Evolutionary conservation across 306 rosid genomes (phyloP).

Genomic region (Casuarina glauca): DNA sequence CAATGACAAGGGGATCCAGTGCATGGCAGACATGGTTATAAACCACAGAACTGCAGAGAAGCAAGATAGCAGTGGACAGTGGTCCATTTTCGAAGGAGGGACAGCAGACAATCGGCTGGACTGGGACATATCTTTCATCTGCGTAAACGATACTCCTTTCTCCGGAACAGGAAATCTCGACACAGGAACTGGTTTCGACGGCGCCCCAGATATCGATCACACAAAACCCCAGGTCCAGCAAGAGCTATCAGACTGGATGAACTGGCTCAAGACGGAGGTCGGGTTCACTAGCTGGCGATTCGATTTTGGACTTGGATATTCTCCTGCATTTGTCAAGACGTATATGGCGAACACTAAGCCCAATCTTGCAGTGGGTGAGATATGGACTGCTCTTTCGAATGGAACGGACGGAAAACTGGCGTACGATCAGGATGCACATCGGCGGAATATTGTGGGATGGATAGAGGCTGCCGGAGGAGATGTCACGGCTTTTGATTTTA

Average conservation of each 20-base stretch:
- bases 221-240: neutral
- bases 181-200: neutral
- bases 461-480: constrained; percentile 36
- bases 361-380: neutral
- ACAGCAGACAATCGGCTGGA: constrained; percentile 3
- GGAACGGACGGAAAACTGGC: too few relatives aligned
- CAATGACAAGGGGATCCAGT: neutral
- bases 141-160: neutral
- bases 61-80: neutral
- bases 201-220: neutral
- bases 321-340: neutral
- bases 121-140: neutral
- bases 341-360: neutral
- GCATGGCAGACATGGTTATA: constrained; percentile 4
- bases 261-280: neutral
- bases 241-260: constrained; percentile 6
- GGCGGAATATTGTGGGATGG: constrained; percentile 32
- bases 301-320: neutral
- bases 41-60: neutral
- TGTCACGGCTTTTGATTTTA: constrained; percentile 45
- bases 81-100: constrained; percentile 4
- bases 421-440: constrained; percentile 27
- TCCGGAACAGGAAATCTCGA: neutral
- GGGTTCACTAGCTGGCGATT: neutral
- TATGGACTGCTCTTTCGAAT: neutral